These are phyloP conservation scores for Plenodomus lindquistii DNA, from an alignment of 2,329 filamentous ascomycete species.

Conservation along the genomic window DNA sequence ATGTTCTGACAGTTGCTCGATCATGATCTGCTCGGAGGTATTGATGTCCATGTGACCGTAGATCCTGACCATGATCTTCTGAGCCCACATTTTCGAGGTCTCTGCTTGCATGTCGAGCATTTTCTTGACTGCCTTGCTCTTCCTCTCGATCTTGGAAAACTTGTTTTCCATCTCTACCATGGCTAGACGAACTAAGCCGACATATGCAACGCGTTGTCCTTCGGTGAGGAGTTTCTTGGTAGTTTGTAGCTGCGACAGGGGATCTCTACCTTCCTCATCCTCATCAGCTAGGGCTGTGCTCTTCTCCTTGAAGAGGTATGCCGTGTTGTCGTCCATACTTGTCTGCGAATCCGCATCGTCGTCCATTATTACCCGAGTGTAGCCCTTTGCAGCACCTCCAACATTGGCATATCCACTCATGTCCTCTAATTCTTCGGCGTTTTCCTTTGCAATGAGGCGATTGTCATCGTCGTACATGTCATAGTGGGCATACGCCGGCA, in stretches of 20 bases:
- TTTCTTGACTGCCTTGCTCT: constrained; percentile 72
- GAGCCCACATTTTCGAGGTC: constrained; percentile 90
- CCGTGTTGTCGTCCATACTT: constrained; percentile 95
- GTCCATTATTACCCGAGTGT: constrained; percentile 91
- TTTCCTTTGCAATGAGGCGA: constrained; percentile 80
- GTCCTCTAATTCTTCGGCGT: constrained; percentile 69
- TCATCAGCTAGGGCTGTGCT: constrained; percentile 65
- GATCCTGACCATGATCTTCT: constrained; percentile 95
- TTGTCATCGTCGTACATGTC: constrained; percentile 97
- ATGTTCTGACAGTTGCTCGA: constrained; percentile 92
- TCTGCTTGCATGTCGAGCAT: constrained; percentile 70
- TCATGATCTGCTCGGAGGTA: constrained; percentile 92
- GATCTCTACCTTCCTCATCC: constrained; percentile 78
- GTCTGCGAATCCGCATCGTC: constrained; percentile 93
- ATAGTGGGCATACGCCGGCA: constrained; percentile 90
- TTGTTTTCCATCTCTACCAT: constrained; percentile 77
- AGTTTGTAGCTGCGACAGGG: constrained; percentile 87
- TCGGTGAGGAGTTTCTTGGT: constrained; percentile 96
- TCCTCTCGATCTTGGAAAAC: constrained; percentile 63
- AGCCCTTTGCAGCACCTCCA: constrained; percentile 90
- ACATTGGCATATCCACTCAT: constrained; percentile 74
- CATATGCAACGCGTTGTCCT: constrained; percentile 93
- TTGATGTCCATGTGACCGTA: constrained; percentile 98
- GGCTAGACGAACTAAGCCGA: constrained; percentile 82
- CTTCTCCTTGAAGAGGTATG: constrained; percentile 86